A percentile compares a stretch with the other conserved stretches of the same genome.
These are phyloP conservation scores for Cephaloascus fragrans DNA, from an alignment of 805 yeast species.

Conservation along the genomic window DNA sequence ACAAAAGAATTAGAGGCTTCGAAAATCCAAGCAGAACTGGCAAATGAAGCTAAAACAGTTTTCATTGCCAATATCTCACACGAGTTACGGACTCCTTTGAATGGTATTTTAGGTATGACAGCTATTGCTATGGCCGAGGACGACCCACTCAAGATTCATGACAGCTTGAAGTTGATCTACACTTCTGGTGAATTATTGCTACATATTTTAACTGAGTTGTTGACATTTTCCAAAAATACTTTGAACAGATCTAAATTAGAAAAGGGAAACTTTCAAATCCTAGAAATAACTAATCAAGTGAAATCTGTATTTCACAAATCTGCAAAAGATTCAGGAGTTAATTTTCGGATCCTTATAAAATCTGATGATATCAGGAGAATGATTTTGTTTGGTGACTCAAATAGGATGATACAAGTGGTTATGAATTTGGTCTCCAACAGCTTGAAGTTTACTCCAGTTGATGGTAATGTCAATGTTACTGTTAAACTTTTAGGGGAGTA, in stretches of 20 bases:
- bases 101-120: slow-evolving; percentile 94
- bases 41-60: slow-evolving; percentile 93
- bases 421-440: slow-evolving; percentile 91
- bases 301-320: slow-evolving; percentile 76
- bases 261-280: slow-evolving; percentile 66
- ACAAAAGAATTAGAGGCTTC: slow-evolving; percentile 86
- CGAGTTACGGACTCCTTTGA: slow-evolving; percentile 90
- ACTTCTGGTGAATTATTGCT: slow-evolving; percentile 85
- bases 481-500: slow-evolving; percentile 63
- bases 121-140: slow-evolving; percentile 83
- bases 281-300: slow-evolving; percentile 78
- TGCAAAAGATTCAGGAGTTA: slow-evolving; percentile 69
- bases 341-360: slow-evolving; percentile 46
- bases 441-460: slow-evolving; percentile 84
- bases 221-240: slow-evolving; percentile 87
- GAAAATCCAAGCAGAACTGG: slow-evolving; percentile 82
- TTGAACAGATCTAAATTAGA: slow-evolving; percentile 77
- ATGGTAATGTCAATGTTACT: slow-evolving; percentile 66
- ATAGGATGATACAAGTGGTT: slow-evolving; percentile 81
- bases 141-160: slow-evolving; percentile 57
- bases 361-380: slow-evolving; percentile 55
- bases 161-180: slow-evolving; percentile 75
- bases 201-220: slow-evolving; percentile 81
- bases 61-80: slow-evolving; percentile 89
- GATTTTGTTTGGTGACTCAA: slow-evolving; percentile 79